Evolutionary conservation across 2,329 filamentous ascomycete genomes (phyloP).

Genomic region (Hypoxylon sp.): DNA sequence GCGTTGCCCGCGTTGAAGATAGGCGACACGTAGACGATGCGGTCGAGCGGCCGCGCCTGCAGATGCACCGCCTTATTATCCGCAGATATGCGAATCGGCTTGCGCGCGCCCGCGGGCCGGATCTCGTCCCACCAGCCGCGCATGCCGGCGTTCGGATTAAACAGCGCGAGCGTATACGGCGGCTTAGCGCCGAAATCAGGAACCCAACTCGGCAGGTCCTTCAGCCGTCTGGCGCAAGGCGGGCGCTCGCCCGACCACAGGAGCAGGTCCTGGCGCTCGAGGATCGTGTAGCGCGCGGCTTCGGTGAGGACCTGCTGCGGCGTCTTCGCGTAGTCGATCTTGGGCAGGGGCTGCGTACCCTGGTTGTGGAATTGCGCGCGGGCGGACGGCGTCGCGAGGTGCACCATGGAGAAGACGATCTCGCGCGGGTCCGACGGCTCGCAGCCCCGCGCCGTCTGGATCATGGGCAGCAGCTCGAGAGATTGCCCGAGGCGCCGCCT

Average conservation of each 20-base stretch:
- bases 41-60: constrained; percentile 44
- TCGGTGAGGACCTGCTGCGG: constrained; percentile 45
- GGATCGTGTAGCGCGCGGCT: constrained; percentile 44
- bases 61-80: constrained; percentile 30
- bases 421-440: constrained; percentile 42
- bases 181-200: constrained; percentile 42
- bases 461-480: constrained; percentile 48
- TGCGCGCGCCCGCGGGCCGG: constrained; percentile 16
- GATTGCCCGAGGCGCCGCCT: constrained; percentile 38
- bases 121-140: constrained; percentile 43
- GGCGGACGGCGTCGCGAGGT: constrained; percentile 41
- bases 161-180: background rate
- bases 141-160: constrained; percentile 35
- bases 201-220: constrained; percentile 48
- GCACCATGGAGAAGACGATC: constrained; percentile 46
- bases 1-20: constrained; percentile 45
- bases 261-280: constrained; percentile 48
- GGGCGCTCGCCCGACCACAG: constrained; percentile 43
- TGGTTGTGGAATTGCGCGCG: constrained; percentile 33
- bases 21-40: constrained; percentile 44
- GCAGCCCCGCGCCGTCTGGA: constrained; percentile 46
- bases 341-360: constrained; percentile 44
- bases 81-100: constrained; percentile 37
- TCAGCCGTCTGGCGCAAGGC: constrained; percentile 38
- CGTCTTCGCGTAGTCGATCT: constrained; percentile 46